Evolutionary conservation across 805 yeast species (phyloP), one percentile per base, ranked within the genome.

Genomic region (Kodamaea neixiangensis): DNA sequence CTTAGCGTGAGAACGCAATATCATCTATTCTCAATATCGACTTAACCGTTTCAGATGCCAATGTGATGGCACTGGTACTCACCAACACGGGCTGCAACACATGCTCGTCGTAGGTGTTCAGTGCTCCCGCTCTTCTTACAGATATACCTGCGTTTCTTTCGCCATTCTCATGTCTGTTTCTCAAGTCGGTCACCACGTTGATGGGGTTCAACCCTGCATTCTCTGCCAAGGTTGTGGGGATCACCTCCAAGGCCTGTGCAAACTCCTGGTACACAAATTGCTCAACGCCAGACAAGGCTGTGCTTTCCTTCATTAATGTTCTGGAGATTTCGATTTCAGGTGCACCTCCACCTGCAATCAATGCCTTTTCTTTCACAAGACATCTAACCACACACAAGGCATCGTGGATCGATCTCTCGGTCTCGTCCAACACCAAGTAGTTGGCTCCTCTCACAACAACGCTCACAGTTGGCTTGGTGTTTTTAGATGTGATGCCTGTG

Each of bases 341-440:
- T 5, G 99, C 98, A 62, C 98, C 99, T 56, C 99, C 99, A 61
- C 99, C 99, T 11, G 98, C 97, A 72, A 94, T 91, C 65, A 88
- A 75, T 1, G 92, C 96, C 64, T 81, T 86, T 67, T 89, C 90
- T 65, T 90, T 89, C 21, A 91, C 96, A 50, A 90, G 76, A 72
- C 97, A 87, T 67, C 96, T 75, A 55, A 87, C 78, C 50, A 93
- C 99, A 79, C 99, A 94, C 51, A 94, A 79, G 0, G 99, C 98
- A 71, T 94, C 99, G 64, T 94, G 99, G 56, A 94, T 76, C 2
- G 98, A 92, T 72, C 99, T 86, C 68, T 94, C 99, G 35, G 98
- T 85, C 75, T 94, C 99, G 71, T 94, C 99, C 52, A 94, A 76
- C 47, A 93, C 86, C 73, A 90, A 81, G 55, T 79, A 79, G 69